Conservation (phyloP, 73 alveolate genomes). For the Strombidium stylifer region DNA sequence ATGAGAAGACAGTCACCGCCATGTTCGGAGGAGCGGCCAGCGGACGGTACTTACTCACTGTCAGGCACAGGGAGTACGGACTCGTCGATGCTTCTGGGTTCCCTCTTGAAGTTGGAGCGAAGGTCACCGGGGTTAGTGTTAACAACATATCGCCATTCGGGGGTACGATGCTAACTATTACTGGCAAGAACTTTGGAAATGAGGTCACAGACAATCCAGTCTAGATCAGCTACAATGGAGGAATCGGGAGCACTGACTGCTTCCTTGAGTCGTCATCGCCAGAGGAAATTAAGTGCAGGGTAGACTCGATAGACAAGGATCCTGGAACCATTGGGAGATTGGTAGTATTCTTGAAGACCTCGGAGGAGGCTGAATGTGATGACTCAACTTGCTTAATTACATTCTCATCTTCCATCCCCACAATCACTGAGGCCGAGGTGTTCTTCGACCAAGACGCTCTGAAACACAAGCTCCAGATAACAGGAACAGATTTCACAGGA, state of each 20-base stretch:
- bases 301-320: background rate
- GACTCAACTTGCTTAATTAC: too few species aligned
- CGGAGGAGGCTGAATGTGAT: conserved; percentile 21
- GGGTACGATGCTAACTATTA: conserved; percentile 6
- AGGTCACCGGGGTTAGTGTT: background rate
- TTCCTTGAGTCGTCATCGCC: conserved; percentile 14
- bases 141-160: background rate
- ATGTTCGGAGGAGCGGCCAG: conserved; percentile 19
- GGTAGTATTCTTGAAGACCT: conserved; percentile 9
- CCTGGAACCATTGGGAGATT: background rate
- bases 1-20: background rate
- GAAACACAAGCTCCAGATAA: too few species aligned
- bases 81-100: background rate
- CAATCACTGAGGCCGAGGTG: too few species aligned
- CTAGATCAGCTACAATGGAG: conserved; percentile 4
- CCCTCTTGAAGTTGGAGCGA: background rate
- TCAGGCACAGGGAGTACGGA: background rate
- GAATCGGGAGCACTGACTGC: conserved; percentile 26
- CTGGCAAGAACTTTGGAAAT: conserved; percentile 6
- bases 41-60: background rate
- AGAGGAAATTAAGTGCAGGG: conserved; percentile 14
- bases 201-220: conserved; percentile 19
- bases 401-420: too few species aligned
- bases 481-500: too few species aligned
- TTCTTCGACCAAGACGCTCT: too few species aligned